These are phyloP conservation scores for Mrakia blollopis DNA, from an alignment of 768 basidiomycete species.

Conservation along the genomic window DNA sequence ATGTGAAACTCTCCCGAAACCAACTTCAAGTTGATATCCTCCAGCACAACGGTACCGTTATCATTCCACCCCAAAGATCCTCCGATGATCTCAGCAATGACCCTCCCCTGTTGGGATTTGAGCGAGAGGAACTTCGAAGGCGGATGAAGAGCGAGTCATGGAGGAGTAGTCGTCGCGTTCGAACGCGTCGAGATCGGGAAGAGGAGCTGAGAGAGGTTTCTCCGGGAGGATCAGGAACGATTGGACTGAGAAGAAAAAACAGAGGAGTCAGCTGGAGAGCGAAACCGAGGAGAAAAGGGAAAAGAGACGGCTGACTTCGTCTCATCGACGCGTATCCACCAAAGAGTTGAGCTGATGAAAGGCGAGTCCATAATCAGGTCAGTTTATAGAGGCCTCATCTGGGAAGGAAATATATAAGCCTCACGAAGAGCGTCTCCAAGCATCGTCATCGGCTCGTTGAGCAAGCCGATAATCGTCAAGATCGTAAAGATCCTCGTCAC, in stretches of 20 bases:
- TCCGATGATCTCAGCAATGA: not conserved
- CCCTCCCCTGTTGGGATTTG: not conserved
- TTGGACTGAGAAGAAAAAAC: not conserved
- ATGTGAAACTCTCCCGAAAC: constrained; percentile 10
- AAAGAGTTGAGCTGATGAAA: not conserved
- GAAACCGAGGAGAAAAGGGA: not conserved
- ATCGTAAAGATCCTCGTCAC: constrained; percentile 12
- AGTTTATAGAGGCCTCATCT: too few species aligned
- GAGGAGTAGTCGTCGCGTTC: not conserved
- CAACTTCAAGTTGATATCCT: not conserved
- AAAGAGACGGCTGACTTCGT: not conserved
- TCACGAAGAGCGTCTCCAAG: constrained; percentile 1
- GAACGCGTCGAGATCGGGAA: not conserved
- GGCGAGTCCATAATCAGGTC: too few species aligned
- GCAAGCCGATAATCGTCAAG: constrained; percentile 5
- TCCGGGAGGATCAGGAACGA: not conserved
- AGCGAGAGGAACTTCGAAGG: not conserved
- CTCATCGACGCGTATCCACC: not conserved
- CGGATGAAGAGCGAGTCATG: not conserved
- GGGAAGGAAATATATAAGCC: too few species aligned
- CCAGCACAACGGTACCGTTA: not conserved
- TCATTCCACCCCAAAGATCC: constrained; percentile 21
- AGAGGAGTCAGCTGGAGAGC: not conserved
- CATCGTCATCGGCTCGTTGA: not conserved
- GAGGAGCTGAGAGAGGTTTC: not conserved